These are phyloP conservation scores for Zangia roseola DNA, from an alignment of 768 basidiomycete species.

Conservation along the genomic window DNA sequence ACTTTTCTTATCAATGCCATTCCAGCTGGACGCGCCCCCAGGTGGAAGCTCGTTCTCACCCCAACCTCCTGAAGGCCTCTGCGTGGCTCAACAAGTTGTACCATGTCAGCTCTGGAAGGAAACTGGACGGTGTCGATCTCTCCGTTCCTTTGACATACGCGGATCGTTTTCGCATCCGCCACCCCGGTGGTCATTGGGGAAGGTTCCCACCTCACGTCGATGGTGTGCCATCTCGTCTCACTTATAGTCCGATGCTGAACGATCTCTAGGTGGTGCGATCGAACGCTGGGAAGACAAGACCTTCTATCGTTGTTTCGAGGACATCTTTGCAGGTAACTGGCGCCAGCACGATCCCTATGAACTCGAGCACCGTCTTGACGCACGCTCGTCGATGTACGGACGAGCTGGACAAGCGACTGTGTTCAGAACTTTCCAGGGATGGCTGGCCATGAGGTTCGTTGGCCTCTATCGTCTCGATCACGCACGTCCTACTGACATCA, in stretches of 20 bases:
- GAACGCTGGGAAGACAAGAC: slow-evolving; percentile 71
- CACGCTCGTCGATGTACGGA: slow-evolving; percentile 62
- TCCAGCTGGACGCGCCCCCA: slow-evolving; percentile 51
- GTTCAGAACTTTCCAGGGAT: slow-evolving; percentile 74
- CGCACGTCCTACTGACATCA: neutral
- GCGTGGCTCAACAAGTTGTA: slow-evolving; percentile 69
- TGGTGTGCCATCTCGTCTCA: slow-evolving; percentile 35
- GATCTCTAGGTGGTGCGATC: slow-evolving; percentile 56
- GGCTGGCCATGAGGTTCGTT: slow-evolving; percentile 63
- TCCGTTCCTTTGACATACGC: slow-evolving; percentile 65
- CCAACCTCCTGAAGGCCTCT: slow-evolving; percentile 56
- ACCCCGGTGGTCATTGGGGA: slow-evolving; percentile 59
- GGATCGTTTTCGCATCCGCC: slow-evolving; percentile 72
- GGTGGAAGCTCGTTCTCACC: slow-evolving; percentile 67
- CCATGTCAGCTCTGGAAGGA: slow-evolving; percentile 38
- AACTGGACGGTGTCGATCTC: slow-evolving; percentile 55
- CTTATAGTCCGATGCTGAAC: neutral
- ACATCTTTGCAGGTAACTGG: slow-evolving; percentile 65
- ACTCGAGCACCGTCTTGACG: slow-evolving; percentile 56
- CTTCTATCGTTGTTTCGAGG: slow-evolving; percentile 58
- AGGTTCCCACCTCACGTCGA: slow-evolving; percentile 55
- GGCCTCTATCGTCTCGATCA: neutral
- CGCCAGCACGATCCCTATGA: slow-evolving; percentile 65
- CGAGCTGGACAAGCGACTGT: slow-evolving; percentile 51
- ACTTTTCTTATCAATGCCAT: neutral